Evolutionary conservation across 257 asterid species (phyloP).

Genomic region (Ballota nigra): DNA sequence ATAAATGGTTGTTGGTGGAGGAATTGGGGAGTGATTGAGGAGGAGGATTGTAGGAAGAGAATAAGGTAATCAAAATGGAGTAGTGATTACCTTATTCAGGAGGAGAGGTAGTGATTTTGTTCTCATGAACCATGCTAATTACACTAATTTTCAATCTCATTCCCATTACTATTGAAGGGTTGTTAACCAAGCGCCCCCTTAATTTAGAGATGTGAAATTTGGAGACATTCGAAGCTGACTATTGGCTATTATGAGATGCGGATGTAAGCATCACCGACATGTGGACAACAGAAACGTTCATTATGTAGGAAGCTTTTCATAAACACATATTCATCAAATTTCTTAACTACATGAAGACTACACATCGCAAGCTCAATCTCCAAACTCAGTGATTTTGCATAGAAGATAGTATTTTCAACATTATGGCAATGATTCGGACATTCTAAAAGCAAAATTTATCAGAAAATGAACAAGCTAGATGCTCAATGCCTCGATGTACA

Average conservation of each 20-base stretch:
- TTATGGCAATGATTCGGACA: neutral
- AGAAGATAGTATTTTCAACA: neutral
- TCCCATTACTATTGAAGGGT: too few species aligned
- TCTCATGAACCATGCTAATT: too few species aligned
- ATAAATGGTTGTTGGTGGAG: too few species aligned
- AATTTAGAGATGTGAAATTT: too few species aligned
- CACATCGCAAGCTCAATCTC: conserved; percentile 41
- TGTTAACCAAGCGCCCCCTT: conserved; percentile 70
- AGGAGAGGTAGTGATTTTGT: too few species aligned
- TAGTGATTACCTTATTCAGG: too few species aligned
- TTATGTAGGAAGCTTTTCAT: neutral
- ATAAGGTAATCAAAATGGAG: too few species aligned
- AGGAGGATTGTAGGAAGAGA: too few species aligned
- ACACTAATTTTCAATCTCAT: too few species aligned
- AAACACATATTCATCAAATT: neutral
- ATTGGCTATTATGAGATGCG: conserved; percentile 82
- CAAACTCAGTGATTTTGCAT: conserved; percentile 13
- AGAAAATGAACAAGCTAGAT: conserved; percentile 10
- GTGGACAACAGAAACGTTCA: conserved; percentile 44
- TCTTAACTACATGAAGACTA: conserved; percentile 48
- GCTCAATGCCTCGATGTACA: conserved; percentile 40
- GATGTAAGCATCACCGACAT: conserved; percentile 63
- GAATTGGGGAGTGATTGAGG: too few species aligned
- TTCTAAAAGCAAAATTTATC: neutral
- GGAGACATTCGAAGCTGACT: too few species aligned